phyloP scores from a whole-genome alignment of 495 filamentous ascomycete species.

The Terfezia boudieri region DNA sequence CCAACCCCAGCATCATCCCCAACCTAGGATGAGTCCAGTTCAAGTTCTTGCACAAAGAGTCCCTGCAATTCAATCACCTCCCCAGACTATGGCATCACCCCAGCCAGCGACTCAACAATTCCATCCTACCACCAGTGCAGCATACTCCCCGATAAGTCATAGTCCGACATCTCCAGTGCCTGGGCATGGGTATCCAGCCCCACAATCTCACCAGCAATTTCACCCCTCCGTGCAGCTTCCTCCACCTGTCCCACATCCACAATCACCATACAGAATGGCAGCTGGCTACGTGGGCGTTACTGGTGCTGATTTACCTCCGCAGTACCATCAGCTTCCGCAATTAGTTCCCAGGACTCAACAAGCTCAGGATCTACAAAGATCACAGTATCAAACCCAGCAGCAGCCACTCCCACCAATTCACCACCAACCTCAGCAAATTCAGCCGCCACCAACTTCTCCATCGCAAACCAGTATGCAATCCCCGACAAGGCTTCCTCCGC shows the following conservation, averaged over 20 bases:
- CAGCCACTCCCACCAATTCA: background rate
- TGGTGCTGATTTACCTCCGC: background rate
- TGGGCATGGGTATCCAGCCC: no score
- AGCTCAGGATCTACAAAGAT: no score
- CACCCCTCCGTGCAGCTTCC: background rate
- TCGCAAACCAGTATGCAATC: slow-evolving; percentile 6
- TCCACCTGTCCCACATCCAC: slow-evolving; percentile 1
- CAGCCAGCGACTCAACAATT: background rate
- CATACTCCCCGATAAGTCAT: background rate
- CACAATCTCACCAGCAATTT: no score
- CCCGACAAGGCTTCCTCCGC: background rate
- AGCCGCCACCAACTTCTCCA: background rate
- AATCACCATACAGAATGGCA: background rate
- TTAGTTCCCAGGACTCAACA: background rate
- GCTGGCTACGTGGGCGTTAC: background rate
- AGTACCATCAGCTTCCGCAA: background rate
- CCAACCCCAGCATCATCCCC: slow-evolving; percentile 10
- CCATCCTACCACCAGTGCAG: background rate
- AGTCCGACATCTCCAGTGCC: no score
- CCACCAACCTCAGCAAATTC: slow-evolving; percentile 2
- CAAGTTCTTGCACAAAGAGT: background rate
- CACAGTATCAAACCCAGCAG: background rate
- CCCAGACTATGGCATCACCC: background rate
- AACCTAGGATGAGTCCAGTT: background rate
- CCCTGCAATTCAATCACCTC: background rate